Conservation (phyloP, 495 filamentous ascomycete species). For the Penicillium cataractarum region DNA sequence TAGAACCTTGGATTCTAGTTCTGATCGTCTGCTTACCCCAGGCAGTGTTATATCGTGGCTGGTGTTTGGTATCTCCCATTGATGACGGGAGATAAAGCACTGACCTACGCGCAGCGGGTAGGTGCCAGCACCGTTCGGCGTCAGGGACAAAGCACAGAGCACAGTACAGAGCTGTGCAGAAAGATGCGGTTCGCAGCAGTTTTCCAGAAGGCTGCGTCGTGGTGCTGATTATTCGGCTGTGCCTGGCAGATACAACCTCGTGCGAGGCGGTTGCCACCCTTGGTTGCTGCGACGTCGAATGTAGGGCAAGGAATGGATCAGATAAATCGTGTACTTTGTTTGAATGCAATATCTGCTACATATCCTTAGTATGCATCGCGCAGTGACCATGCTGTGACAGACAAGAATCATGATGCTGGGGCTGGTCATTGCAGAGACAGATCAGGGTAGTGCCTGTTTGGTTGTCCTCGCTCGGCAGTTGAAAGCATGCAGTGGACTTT, state of each 20-base stretch:
- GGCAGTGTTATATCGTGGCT: neutral
- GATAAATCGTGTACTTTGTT: no score
- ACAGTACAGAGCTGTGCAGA: conserved; percentile 20
- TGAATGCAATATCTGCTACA: neutral
- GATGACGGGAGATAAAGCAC: conserved; percentile 18
- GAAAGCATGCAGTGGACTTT: conserved; percentile 2
- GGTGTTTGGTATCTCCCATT: neutral
- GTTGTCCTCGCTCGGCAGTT: neutral
- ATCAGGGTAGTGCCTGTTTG: conserved; percentile 6
- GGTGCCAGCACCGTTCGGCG: conserved; percentile 20
- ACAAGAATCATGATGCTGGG: neutral
- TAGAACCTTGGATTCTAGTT: neutral
- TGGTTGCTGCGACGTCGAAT: neutral
- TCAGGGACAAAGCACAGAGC: conserved; percentile 11
- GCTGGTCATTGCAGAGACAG: neutral
- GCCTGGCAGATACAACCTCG: conserved; percentile 12
- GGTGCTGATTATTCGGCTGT: neutral
- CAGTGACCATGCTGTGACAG: neutral
- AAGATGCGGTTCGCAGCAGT: conserved; percentile 20
- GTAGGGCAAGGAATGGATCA: neutral
- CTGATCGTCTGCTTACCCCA: neutral
- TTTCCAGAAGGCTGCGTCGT: conserved; percentile 17
- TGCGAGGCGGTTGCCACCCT: neutral
- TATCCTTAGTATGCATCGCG: neutral
- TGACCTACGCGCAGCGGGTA: conserved; percentile 28